Evolutionary conservation across 805 yeast genomes (phyloP), one percentile per base, ranked within the genome.

Genomic region (Candida pseudoglaebosa): DNA sequence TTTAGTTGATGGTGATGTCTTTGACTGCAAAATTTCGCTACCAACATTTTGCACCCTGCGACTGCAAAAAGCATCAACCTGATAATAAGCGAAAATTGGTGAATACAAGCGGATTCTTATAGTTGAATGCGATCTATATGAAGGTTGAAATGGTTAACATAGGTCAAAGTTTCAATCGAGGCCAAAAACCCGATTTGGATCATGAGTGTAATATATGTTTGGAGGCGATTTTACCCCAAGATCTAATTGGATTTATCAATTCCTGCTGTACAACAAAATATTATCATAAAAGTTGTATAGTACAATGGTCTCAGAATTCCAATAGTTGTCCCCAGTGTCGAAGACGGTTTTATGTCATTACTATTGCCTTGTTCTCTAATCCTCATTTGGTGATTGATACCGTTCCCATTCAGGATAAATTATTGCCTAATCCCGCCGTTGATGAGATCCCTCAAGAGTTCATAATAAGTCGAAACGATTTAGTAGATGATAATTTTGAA

Each of bases 271-370:
- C 86, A 52, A 55, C 59, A 24, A 86, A 81, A 53, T 50, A 49
- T 38, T 81, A 77, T 49, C 90, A 83, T 54, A 61, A 70, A 3
- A 49, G 60, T 12, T 83, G 90, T 48, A 68, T 82, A 26, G 47
- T 65, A 24, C 65, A 68, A 20, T 83, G 90, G 90, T 57, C 74
- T 15, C 56, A 64, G 28, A 67, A 73, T 28, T 75, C 82, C 17
- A 77, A 75, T 52, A 66, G 72, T 38, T 79, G 85, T 50, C 86
- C 86, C 2, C 73, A 79, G 4, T 80, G 86, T 49, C 72, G 86
- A 15, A 49, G 65, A 21, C 60, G 61, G 32, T 78, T 68, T 49
- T 54, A 67, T 34, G 43, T 56, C 18, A 57, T 75, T 19, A 63
- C 66, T 36, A 41, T 62, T 3, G 48, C 59, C 17, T 52, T 52